Evolutionary conservation across 306 rosid genomes (phyloP), one percentile per base, ranked within the genome.

Genomic region (Carpinus viminea): DNA sequence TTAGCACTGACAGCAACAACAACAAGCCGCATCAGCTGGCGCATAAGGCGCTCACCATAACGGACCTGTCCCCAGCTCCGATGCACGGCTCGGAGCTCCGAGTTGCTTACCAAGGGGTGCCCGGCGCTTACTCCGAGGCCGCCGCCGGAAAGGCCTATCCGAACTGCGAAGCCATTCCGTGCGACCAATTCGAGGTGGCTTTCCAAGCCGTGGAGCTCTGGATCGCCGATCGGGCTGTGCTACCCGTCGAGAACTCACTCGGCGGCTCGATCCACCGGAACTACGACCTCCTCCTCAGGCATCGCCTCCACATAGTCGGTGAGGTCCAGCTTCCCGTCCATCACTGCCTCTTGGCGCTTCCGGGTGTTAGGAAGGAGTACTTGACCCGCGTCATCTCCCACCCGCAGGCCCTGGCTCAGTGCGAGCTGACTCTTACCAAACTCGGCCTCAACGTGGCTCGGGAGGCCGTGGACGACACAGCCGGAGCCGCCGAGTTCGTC

Each of bases 221-320:
- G 98, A 91, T 95, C 72, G 93, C 98, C 13, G 98, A 95, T 56
- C 93, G 98, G 0, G 98, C 98, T 0, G 98, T 95, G 9, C 87
- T 95, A 4, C 98, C 98, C 0, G 84, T 95, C 0, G 98, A 95
- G 53, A 95, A 95, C 74, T 92, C 98, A 12, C 98, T 95, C 69
- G 98, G 98, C 28, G 98, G 98, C 4, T 95, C 98, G 18, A 95
- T 95, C 72, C 98, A 95, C 83, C 88, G 98, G 2, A 95, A 95
- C 46, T 95, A 95, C 86, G 98, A 95, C 41, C 98, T 95, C 68
- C 90, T 95, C 51, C 98, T 95, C 82, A 97, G 98, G 11, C 98
- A 95, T 81, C 96, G 97, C 10, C 98, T 95, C 76, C 98, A 95
- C 81, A 95, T 95, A 84, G 98, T 95, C 59, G 98, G 98, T 2